Evolutionary conservation across 495 filamentous ascomycete species (phyloP).

Genomic region (Penicillium riverlandense): DNA sequence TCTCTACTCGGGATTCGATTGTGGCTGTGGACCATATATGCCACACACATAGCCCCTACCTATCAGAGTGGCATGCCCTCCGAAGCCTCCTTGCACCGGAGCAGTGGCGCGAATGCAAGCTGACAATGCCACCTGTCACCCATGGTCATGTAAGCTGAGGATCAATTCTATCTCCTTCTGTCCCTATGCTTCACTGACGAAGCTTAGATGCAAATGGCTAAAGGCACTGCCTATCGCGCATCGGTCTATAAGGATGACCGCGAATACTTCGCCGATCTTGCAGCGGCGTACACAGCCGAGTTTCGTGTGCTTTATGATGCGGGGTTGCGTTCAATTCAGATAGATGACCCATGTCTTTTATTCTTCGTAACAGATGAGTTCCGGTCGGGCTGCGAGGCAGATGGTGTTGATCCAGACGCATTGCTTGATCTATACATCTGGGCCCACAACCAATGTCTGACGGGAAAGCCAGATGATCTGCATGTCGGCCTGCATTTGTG

Average conservation of each 20-base stretch:
- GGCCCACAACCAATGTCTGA: conserved; percentile 54
- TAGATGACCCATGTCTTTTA: conserved; percentile 1
- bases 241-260: conserved; percentile 4
- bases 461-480: conserved; percentile 48
- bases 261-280: conserved; percentile 9
- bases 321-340: conserved; percentile 9
- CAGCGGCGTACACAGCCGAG: conserved; percentile 1
- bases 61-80: conserved; percentile 15
- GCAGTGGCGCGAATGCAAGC: conserved; percentile 14
- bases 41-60: conserved; percentile 5
- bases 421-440: conserved; percentile 50
- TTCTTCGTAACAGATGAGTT: conserved; percentile 4
- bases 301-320: conserved; percentile 8
- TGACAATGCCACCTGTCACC: conserved; percentile 14
- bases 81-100: conserved; percentile 4
- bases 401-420: conserved; percentile 26
- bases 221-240: conserved; percentile 2
- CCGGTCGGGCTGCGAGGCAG: not conserved
- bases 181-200: not conserved
- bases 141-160: conserved; percentile 9
- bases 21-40: conserved; percentile 6
- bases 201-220: conserved; percentile 2
- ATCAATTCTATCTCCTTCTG: not conserved
- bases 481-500: conserved; percentile 58
- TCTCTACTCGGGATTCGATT: conserved; percentile 1